Conservation (phyloP, 2,329 filamentous ascomycete species). For the Neonectria hederae region DNA sequence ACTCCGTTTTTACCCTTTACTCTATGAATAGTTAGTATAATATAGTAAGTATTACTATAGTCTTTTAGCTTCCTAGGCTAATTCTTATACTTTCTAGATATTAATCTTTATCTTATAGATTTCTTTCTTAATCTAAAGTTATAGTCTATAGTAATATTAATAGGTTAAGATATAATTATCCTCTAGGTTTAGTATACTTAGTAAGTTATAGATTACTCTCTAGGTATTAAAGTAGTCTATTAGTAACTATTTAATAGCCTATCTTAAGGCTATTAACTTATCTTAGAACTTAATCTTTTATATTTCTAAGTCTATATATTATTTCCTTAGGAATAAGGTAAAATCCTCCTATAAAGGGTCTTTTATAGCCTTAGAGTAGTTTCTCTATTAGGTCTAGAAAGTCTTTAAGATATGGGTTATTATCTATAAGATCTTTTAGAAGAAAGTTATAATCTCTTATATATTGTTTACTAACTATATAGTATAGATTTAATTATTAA, state of each 20-base stretch:
- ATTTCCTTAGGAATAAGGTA: not conserved
- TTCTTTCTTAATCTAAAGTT: not conserved
- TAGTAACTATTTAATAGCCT: not conserved
- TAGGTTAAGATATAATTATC: not conserved
- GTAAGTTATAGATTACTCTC: not conserved
- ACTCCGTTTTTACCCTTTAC: not conserved
- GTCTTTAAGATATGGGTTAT: too few relatives aligned
- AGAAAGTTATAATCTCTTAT: too few relatives aligned
- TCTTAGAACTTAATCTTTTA: not conserved
- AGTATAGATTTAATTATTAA: too few relatives aligned
- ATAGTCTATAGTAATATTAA: not conserved
- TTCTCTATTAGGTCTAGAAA: too few relatives aligned
- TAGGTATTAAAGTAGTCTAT: not conserved
- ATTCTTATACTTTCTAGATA: not conserved
- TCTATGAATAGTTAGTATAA: too few relatives aligned
- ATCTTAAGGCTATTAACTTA: not conserved
- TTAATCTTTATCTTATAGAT: too few relatives aligned
- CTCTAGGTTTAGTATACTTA: not conserved
- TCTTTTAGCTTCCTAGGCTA: not conserved
- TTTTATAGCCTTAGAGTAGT: too few relatives aligned
- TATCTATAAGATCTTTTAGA: too few relatives aligned
- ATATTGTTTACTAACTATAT: too few relatives aligned
- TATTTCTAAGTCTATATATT: too few relatives aligned
- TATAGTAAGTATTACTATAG: not conserved
- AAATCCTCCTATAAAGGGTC: not conserved